Percentiles rank a stretch among this genome's conserved stretches.
Evolutionary conservation across 305 asterid species (phyloP).

Genomic region (Plantago lanceolata): DNA sequence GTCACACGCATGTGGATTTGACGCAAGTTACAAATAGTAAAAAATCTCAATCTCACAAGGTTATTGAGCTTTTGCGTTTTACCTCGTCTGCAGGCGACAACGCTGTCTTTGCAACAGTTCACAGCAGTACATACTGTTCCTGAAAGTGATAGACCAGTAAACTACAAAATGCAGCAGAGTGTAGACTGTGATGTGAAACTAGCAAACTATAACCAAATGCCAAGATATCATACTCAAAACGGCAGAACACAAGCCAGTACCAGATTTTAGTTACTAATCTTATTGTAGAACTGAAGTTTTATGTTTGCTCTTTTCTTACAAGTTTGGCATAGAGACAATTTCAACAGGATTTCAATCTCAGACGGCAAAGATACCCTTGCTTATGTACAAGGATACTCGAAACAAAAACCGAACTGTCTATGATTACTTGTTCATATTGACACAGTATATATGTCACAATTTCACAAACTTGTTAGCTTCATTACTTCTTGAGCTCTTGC

Average conservation of each 20-base stretch:
- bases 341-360: conserved; percentile 25
- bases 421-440: conserved; percentile 1
- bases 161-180: neutral
- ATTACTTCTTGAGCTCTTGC: neutral
- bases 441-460: neutral
- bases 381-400: conserved; percentile 31
- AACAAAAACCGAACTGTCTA: conserved; percentile 27
- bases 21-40: no score
- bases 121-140: neutral
- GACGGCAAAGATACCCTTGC: conserved; percentile 29
- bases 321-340: conserved; percentile 15
- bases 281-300: conserved; percentile 3
- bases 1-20: no score
- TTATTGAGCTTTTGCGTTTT: neutral
- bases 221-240: conserved; percentile 25
- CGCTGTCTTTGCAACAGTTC: no score
- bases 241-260: neutral
- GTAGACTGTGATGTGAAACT: conserved; percentile 32
- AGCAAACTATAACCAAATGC: conserved; percentile 17
- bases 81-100: no score
- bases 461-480: conserved; percentile 16
- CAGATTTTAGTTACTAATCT: conserved; percentile 11
- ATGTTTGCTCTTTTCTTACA: conserved; percentile 1
- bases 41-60: neutral
- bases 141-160: conserved; percentile 8